phyloP scores from a whole-genome alignment of 257 asterid genomes.

The Salvia splendens region DNA sequence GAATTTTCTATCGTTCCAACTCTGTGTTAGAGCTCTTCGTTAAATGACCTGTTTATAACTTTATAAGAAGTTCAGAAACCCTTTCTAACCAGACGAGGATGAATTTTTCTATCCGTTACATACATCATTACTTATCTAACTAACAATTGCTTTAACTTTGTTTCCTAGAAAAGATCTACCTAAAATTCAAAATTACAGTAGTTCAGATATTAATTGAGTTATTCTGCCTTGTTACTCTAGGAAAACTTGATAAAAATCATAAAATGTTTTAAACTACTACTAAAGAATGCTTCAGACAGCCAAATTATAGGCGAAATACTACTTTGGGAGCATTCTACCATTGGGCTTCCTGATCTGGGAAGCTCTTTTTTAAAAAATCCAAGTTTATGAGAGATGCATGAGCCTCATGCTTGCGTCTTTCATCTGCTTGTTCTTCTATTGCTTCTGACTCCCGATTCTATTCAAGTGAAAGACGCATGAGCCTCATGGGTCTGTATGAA shows the following conservation, averaged over 20 bases:
- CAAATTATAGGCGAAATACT: not conserved
- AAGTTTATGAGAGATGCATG: no score
- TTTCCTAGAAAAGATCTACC: not conserved
- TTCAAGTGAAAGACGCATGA: no score
- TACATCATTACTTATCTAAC: not conserved
- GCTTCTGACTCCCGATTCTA: no score
- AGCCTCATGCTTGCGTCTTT: no score
- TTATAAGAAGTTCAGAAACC: slow-evolving; percentile 27
- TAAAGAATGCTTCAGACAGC: slow-evolving; percentile 14
- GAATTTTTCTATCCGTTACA: not conserved
- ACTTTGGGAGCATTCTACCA: not conserved
- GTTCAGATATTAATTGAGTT: not conserved
- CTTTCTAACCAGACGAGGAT: slow-evolving; percentile 12
- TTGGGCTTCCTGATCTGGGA: no score
- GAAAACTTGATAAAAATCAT: slow-evolving; percentile 17
- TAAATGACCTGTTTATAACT: slow-evolving; percentile 63
- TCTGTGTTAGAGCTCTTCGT: slow-evolving; percentile 83
- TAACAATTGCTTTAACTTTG: not conserved
- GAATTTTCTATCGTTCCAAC: slow-evolving; percentile 83
- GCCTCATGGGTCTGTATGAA: no score
- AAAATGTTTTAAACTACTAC: slow-evolving; percentile 20
- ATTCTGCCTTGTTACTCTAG: slow-evolving; percentile 21
- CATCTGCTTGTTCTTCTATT: no score
- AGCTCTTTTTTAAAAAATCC: no score
- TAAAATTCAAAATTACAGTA: no score